These are phyloP conservation scores for Eleusine coracana DNA, from an alignment of 176 grass and related monocot genomes.

Conservation along the genomic window DNA sequence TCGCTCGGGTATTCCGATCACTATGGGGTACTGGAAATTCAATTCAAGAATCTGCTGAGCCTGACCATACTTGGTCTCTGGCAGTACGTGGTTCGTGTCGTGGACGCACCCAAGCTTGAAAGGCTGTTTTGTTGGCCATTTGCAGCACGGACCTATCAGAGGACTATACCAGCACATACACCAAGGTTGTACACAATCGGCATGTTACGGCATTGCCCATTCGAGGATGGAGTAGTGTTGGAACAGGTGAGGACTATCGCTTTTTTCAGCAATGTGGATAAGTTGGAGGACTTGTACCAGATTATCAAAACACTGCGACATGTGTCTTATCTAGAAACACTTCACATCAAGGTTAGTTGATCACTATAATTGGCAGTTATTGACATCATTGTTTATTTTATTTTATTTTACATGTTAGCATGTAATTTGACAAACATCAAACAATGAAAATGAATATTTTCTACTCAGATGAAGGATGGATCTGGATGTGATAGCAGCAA, in stretches of 20 bases:
- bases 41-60: neutral
- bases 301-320: neutral
- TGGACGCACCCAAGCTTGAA: neutral
- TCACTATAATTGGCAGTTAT: neutral
- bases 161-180: neutral
- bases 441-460: neutral
- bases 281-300: neutral
- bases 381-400: neutral
- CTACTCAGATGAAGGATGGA: neutral
- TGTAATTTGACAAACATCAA: neutral
- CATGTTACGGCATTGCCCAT: neutral
- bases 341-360: neutral
- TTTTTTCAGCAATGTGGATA: neutral
- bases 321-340: neutral
- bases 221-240: too few species aligned
- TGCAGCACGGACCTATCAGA: neutral
- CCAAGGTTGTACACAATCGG: neutral
- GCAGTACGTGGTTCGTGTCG: accelerated
- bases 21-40: neutral
- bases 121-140: neutral
- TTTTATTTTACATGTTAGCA: neutral
- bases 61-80: neutral
- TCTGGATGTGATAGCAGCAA: neutral
- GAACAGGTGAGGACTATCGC: neutral
- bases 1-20: neutral